Evolutionary conservation across 1,284 basidiomycete species (phyloP), one percentile per base, ranked within the genome.

Genomic region (Porogramme epimiltina): DNA sequence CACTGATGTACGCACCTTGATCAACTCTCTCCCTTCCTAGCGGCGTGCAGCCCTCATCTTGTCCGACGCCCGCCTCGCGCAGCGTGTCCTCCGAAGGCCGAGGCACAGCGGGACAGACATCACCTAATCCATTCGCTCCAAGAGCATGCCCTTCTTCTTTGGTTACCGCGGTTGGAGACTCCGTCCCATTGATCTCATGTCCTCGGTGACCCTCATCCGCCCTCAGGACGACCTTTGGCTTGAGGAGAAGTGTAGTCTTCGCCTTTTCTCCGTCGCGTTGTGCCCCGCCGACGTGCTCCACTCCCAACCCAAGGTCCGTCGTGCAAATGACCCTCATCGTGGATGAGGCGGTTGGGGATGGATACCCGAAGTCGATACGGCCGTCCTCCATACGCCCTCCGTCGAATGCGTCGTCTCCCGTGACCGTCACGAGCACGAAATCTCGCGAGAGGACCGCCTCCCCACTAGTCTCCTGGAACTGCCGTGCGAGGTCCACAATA

Each of bases 371-470:
- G 10, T 18, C 34, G 16, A n/a, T 16, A 13, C 9, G 5, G 13
- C n/a, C 34, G 8, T 79, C 73, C 18, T 80, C 74, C 80, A 84
- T 80, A 31, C 53, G 62, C 2, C 46, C 49, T 0, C 54, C 52
- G 39, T 77, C 67, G 47, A 75, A 83, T 20, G 36, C 53, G 1
- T 69, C 64, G 19, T 73, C 74, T 2, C 72, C 69, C 1, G 61
- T 55, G 16, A 73, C 66, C 34, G 74, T 4, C 34, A 56, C 22
- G 13, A 51, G 19, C 22, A 80, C 51, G 52, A 56, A 20, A n/a
- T 56, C 81, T 33, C 73, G 74, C 0, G 77, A 80, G 0, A 76
- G 74, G 31, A 84, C 68, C 19, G 75, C 75, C 60, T 82, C 78
- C 1, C 80, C 80, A 24, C 80, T 72, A 6, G 71, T 75, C 60